Evolutionary conservation across 75 land plant species (phyloP).

Genomic region (Sequoiadendron giganteum): DNA sequence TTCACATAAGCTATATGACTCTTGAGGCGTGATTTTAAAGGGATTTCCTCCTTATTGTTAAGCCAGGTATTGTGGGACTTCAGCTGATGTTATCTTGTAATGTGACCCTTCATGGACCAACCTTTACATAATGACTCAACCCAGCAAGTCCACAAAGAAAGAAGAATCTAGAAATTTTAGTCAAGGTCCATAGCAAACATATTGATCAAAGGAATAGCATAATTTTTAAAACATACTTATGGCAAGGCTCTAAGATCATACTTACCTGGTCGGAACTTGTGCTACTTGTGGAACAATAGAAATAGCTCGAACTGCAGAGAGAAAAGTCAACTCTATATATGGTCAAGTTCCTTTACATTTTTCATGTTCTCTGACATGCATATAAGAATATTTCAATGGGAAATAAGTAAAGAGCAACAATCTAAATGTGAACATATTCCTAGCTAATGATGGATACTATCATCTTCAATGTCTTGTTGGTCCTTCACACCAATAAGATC

Average conservation of each 20-base stretch:
- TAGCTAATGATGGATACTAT: constrained; percentile 3
- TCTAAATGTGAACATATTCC: background rate
- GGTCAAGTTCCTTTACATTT: background rate
- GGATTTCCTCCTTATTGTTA: background rate
- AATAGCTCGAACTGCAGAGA: constrained; percentile 6
- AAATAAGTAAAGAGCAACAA: background rate
- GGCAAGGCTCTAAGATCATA: background rate
- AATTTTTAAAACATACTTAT: background rate
- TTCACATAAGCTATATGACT: background rate
- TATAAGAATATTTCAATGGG: background rate
- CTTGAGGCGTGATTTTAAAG: background rate
- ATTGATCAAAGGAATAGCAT: background rate
- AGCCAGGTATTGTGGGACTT: background rate
- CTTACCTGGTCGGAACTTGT: constrained; percentile 10
- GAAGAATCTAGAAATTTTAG: background rate
- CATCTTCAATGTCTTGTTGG: background rate
- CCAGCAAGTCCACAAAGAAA: background rate
- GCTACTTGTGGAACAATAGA: background rate
- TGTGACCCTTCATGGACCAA: background rate
- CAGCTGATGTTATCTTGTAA: background rate
- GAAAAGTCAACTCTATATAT: background rate
- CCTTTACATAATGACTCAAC: background rate
- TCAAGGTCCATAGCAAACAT: background rate
- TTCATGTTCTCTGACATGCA: background rate
- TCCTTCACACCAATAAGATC: constrained; percentile 11